A percentile compares a stretch with the other conserved stretches of the same genome.
Evolutionary conservation across 108 stramenopile genomes (phyloP).

Genomic region (Pseudonitzschia pungens): DNA sequence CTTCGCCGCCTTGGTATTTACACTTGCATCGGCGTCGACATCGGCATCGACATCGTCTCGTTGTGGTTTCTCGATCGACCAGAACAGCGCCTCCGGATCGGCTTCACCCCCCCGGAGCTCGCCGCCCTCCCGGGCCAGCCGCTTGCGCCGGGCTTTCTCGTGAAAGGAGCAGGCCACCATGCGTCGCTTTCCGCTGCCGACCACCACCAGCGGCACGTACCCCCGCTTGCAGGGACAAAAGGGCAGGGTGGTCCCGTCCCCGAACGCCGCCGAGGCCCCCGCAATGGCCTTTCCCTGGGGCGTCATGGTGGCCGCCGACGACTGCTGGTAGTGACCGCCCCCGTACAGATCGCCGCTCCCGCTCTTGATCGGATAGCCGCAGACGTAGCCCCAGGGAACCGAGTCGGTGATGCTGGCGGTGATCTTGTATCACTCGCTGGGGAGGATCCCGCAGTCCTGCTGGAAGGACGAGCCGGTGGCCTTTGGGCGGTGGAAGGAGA

Average conservation of each 20-base stretch:
- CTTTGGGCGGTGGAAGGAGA: slow-evolving; percentile 49
- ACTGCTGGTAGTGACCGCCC: slow-evolving; percentile 72
- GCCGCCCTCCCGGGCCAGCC: slow-evolving; percentile 52
- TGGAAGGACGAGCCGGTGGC: slow-evolving; percentile 42
- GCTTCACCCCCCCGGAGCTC: slow-evolving; percentile 70
- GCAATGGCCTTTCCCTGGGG: slow-evolving; percentile 76
- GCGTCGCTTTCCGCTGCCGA: slow-evolving; percentile 34
- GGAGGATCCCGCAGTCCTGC: slow-evolving; percentile 82
- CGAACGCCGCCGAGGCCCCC: slow-evolving; percentile 63
- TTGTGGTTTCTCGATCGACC: not conserved
- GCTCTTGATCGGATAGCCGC: slow-evolving; percentile 58
- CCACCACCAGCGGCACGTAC: slow-evolving; percentile 19
- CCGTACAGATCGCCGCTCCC: slow-evolving; percentile 74
- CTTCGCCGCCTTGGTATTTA: not conserved
- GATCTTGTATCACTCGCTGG: slow-evolving; percentile 86
- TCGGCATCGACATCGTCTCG: not conserved
- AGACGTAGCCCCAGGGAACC: slow-evolving; percentile 85
- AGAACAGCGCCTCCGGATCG: slow-evolving; percentile 9
- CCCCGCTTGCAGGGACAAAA: slow-evolving; percentile 85
- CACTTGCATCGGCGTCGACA: not conserved
- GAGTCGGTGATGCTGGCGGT: slow-evolving; percentile 55
- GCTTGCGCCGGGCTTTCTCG: slow-evolving; percentile 53
- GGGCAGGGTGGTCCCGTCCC: slow-evolving; percentile 70
- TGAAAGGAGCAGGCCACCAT: slow-evolving; percentile 87
- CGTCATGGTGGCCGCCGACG: slow-evolving; percentile 61